These are phyloP conservation scores for Linnemannia hyalina DNA, from an alignment of 192 early-diverging fungal species.

Conservation along the genomic window DNA sequence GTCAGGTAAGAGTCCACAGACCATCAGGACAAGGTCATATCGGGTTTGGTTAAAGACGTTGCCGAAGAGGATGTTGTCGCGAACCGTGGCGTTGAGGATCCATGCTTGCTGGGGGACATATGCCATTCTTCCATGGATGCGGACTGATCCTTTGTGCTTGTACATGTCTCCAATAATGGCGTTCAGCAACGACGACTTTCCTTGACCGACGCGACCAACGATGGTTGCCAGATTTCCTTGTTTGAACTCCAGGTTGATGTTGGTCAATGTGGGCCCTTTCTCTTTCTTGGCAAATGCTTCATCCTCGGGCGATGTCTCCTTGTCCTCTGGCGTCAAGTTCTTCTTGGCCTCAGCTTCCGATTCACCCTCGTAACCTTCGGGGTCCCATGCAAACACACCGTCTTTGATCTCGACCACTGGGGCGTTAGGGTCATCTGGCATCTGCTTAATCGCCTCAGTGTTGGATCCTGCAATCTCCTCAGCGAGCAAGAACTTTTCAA, in stretches of 20 bases:
- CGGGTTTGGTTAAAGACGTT: slow-evolving; percentile 73
- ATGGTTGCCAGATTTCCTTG: slow-evolving; percentile 75
- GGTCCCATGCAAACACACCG: slow-evolving; percentile 21
- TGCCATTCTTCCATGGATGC: slow-evolving; percentile 70
- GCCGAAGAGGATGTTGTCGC: slow-evolving; percentile 94
- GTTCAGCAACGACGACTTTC: slow-evolving; percentile 64
- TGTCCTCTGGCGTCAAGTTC: background rate
- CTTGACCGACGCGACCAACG: slow-evolving; percentile 82
- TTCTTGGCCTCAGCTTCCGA: slow-evolving; percentile 1
- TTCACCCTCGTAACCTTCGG: background rate
- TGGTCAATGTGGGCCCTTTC: slow-evolving; percentile 3
- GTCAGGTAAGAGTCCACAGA: slow-evolving; percentile 87
- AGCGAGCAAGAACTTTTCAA: slow-evolving; percentile 24
- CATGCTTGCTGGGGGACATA: slow-evolving; percentile 80
- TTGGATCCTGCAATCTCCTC: slow-evolving; percentile 14
- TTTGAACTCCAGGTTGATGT: slow-evolving; percentile 42
- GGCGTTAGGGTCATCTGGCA: background rate
- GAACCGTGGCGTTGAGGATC: slow-evolving; percentile 93
- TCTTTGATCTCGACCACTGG: slow-evolving; percentile 15
- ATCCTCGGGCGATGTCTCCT: background rate
- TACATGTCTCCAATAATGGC: slow-evolving; percentile 90
- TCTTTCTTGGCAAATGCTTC: background rate
- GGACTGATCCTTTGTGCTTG: slow-evolving; percentile 68
- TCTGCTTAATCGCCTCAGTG: background rate
- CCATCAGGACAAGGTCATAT: slow-evolving; percentile 75